Evolutionary conservation across 106 monocot genomes (phyloP), one percentile per base, ranked within the genome.

Genomic region (Triglochin maritima): DNA sequence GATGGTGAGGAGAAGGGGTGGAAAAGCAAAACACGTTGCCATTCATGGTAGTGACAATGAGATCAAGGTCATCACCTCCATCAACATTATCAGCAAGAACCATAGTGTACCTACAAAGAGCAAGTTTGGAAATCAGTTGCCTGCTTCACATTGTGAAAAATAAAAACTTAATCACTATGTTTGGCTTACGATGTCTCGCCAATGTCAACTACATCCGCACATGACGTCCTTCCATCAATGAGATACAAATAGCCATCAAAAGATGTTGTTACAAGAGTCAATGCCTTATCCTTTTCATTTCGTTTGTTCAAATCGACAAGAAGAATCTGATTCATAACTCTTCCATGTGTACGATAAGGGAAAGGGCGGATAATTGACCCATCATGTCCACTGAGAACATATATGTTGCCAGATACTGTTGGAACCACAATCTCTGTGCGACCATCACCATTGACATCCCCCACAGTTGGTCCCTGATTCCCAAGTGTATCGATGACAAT

Each of bases 21-120:
- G 98, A 99, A 67, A 99, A 99, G 75, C 98, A 99, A 64, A 89
- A 92, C 1, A 92, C 92, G 74, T 99, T 99, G 74, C 98, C 98
- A 78, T 99, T 99, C 98, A 99, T 99, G 58, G 98, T 99, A n/a
- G 89, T 68, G 47, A 99, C 92, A 72, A 99, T 75, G 60, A 99
- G 84, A 80, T 99, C 98, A 53, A 99, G 88, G 77, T 98, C 98
- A 72, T 98, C 98, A 70, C 98, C 98, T 79, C 98, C 98, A 81
- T 98, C 98, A 71, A 98, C 79, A 72, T 98, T 98, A 72, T 98
- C 98, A 56, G 92, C 98, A 70, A 98, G 71, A 58, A 86, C 92
- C 91, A 92, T 89, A 60, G 77, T 85, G 72, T 98, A 98, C 41
- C 98, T 98, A 64, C 47, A 59, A 50, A 75, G 46, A 15, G 9